A percentile compares a stretch with the other conserved stretches of the same genome.
Evolutionary conservation across 2,329 filamentous ascomycete species (phyloP).

Genomic region (Volutella citrinella): DNA sequence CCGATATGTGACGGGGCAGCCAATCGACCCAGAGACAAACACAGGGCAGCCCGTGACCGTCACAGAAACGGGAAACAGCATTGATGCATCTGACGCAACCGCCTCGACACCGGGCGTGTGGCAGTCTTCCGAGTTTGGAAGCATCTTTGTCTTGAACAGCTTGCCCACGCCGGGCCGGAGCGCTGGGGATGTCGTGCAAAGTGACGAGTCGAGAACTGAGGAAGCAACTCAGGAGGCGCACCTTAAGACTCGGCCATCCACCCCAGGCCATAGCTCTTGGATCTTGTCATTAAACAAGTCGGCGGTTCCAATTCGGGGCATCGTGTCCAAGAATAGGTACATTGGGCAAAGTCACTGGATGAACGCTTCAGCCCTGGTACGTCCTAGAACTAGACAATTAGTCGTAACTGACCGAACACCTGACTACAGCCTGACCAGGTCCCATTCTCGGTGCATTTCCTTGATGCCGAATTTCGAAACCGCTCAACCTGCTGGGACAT

Average conservation of each 20-base stretch:
- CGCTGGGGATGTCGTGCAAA: conserved; percentile 40
- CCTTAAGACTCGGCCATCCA: too few relatives aligned
- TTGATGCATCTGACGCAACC: too few relatives aligned
- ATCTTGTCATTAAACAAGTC: too few relatives aligned
- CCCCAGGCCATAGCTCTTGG: conserved; percentile 21
- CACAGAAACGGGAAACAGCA: too few relatives aligned
- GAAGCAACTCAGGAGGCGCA: too few relatives aligned
- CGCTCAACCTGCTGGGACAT: conserved; percentile 31
- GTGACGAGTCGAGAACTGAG: too few relatives aligned
- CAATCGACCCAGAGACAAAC: conserved; percentile 54
- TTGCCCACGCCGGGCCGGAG: conserved; percentile 36
- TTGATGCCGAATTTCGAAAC: conserved; percentile 40
- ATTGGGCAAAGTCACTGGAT: conserved; percentile 52
- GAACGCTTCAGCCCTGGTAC: conserved; percentile 42
- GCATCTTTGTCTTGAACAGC: too few relatives aligned
- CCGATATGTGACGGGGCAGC: conserved; percentile 32
- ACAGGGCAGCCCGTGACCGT: conserved; percentile 33
- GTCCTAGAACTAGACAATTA: too few relatives aligned
- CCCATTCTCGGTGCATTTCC: conserved; percentile 39
- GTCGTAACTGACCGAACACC: too few relatives aligned
- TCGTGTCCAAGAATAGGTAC: conserved; percentile 42
- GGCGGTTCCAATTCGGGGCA: conserved; percentile 27
- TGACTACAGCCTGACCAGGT: too few relatives aligned
- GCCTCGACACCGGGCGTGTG: conserved; percentile 3
- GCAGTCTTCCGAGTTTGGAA: conserved; percentile 24